Evolutionary conservation across 2,329 filamentous ascomycete species (phyloP).

Genomic region (Dendrostoma leiphaemia): DNA sequence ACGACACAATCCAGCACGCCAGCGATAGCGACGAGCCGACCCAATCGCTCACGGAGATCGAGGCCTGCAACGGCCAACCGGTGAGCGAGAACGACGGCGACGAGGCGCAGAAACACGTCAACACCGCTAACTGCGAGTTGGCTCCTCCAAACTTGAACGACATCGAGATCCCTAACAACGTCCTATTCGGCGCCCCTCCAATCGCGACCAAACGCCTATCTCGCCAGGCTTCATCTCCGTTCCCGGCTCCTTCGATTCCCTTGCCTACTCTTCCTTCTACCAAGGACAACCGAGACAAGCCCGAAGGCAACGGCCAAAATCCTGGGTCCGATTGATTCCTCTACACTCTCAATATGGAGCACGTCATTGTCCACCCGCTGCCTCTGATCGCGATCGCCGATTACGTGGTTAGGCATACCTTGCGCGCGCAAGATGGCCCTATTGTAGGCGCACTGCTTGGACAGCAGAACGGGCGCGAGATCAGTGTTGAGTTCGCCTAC

Average conservation of each 20-base stretch:
- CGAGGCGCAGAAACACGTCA: background rate
- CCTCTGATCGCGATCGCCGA: slow-evolving; percentile 96
- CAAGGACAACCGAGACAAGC: background rate
- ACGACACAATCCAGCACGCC: too few relatives aligned
- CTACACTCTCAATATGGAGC: slow-evolving; percentile 9
- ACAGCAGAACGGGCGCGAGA: slow-evolving; percentile 84
- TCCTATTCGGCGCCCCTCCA: background rate
- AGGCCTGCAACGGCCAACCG: background rate
- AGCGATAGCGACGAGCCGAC: background rate
- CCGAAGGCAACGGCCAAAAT: background rate
- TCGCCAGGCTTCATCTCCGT: background rate
- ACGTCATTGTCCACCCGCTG: slow-evolving; percentile 76
- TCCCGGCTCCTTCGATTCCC: background rate
- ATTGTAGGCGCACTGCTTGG: slow-evolving; percentile 87
- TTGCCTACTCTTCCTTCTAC: background rate
- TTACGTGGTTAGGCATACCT: slow-evolving; percentile 87
- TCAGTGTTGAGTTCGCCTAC: slow-evolving; percentile 91
- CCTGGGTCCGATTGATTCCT: background rate
- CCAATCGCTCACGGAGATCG: background rate
- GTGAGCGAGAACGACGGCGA: background rate
- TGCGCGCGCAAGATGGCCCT: slow-evolving; percentile 72
- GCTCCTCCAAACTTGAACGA: background rate
- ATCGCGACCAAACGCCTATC: background rate
- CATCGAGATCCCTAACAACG: background rate
- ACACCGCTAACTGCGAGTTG: background rate